Percentiles rank a stretch among this genome's conserved stretches.
These are phyloP conservation scores for Phytophthora podocarpi DNA, from an alignment of 352 stramenopile species.

Conservation along the genomic window DNA sequence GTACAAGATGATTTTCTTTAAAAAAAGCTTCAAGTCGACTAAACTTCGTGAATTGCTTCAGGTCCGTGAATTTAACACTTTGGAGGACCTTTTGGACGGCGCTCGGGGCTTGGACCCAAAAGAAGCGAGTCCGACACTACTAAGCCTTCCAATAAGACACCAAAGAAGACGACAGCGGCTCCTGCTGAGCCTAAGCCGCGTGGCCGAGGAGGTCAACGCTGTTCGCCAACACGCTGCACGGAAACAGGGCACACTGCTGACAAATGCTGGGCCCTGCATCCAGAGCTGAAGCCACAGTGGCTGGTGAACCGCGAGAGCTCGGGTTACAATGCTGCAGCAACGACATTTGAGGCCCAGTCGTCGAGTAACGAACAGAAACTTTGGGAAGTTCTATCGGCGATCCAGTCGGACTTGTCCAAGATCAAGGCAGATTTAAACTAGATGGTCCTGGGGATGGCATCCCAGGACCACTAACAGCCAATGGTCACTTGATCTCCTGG, in stretches of 20 bases:
- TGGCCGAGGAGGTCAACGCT: too few species aligned
- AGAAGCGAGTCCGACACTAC: too few species aligned
- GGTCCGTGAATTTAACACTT: conserved; percentile 2
- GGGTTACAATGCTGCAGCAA: not conserved
- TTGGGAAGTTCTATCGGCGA: not conserved
- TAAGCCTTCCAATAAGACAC: too few species aligned
- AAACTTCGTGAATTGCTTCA: conserved; percentile 9
- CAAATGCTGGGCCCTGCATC: too few species aligned
- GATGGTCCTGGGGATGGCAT: not conserved
- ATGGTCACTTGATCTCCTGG: not conserved
- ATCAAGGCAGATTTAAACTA: conserved; percentile 24
- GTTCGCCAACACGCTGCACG: too few species aligned
- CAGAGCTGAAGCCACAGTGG: too few species aligned
- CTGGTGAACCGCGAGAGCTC: not conserved
- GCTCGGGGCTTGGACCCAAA: not conserved
- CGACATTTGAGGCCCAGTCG: too few species aligned
- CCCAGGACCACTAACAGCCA: conserved; percentile 9
- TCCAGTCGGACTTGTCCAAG: not conserved
- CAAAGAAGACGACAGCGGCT: too few species aligned
- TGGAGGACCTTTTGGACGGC: not conserved
- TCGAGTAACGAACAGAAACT: conserved; percentile 2
- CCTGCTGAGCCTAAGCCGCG: too few species aligned
- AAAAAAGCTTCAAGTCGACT: conserved; percentile 9
- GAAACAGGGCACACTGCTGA: too few species aligned
- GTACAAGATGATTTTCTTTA: conserved; percentile 19